Evolutionary conservation across 2,329 filamentous ascomycete species (phyloP), one percentile per base, ranked within the genome.

Genomic region (Rhexocercosporidium sp.): DNA sequence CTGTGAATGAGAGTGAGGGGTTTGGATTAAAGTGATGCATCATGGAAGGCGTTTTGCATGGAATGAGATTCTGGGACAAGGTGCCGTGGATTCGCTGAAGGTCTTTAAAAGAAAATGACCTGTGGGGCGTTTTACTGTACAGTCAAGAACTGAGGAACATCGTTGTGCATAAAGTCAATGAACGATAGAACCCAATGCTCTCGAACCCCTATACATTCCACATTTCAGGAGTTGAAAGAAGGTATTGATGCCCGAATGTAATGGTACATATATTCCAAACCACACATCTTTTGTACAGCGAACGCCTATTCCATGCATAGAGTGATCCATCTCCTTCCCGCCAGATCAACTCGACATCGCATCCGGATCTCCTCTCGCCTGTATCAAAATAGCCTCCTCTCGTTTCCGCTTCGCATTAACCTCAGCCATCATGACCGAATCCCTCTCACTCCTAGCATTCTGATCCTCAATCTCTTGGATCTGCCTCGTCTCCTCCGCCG

Each of bases 1-100:
- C 94, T 3, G 93, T 97, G n/a, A 83, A 88, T 71, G 93, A 94
- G 79, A 96, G 94, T 75, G 93, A 97, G 78, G 94, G 94, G 2
- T 97, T 97, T 84, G 94, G 94, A 37, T 83, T 97, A 78, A 96
- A 94, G 78, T 95, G 66, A 75, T 57, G 60, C n/a, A 67, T 63
- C 20, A 51, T 31, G 61, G 25, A 56, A 44, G 47, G 46, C 34
- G 47, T 53, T 41, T 57, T 31, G 34, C 34, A 63, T 56, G 29
- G 20, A 22, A 46, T 14, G 25, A 1, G 27, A 6, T 31, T 31
- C 7, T 22, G 34, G 20, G 1, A 22, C 54, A 37, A 12, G 20
- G 34, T 20, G 54, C 34, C 22, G 20, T 56, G n/a, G 31, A 34
- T 39, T n/a, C 54, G 25, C 11, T 34, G 20, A 57, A 31, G 9